Evolutionary conservation across 495 filamentous ascomycete genomes (phyloP).

Genomic region (Rostrohypoxylon terebratum): DNA sequence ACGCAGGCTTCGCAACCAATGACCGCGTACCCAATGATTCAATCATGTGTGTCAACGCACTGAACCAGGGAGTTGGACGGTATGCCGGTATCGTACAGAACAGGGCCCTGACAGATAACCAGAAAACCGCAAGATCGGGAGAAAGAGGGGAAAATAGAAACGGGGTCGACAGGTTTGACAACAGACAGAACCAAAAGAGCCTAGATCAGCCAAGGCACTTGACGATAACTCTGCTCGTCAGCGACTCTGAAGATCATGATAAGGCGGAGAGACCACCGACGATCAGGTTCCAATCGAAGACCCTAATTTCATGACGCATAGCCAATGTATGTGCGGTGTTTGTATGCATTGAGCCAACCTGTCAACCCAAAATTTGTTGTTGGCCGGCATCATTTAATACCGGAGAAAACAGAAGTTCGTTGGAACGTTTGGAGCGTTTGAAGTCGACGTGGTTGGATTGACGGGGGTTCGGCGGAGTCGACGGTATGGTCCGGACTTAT

Average conservation of each 20-base stretch:
- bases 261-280: constrained; percentile 18
- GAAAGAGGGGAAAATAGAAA: constrained; percentile 29
- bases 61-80: constrained; percentile 25
- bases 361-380: constrained; percentile 8
- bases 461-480: neutral
- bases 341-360: constrained; percentile 26
- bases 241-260: constrained; percentile 29
- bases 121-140: constrained; percentile 12
- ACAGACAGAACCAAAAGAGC: constrained; percentile 2
- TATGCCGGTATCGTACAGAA: constrained; percentile 25
- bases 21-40: constrained; percentile 21
- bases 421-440: constrained; percentile 11
- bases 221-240: constrained; percentile 14
- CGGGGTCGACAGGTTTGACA: constrained; percentile 2
- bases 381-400: constrained; percentile 11
- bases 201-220: constrained; percentile 11
- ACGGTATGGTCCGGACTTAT: constrained; percentile 10
- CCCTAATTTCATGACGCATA: constrained; percentile 22
- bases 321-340: constrained; percentile 6
- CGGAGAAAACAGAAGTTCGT: constrained; percentile 9
- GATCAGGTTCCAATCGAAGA: constrained; percentile 29
- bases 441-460: constrained; percentile 5
- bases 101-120: constrained; percentile 9
- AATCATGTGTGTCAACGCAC: constrained; percentile 33
- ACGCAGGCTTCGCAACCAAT: constrained; percentile 32